Evolutionary conservation across 2,329 filamentous ascomycete genomes (phyloP).

Genomic region (Phialemoniopsis sp.): DNA sequence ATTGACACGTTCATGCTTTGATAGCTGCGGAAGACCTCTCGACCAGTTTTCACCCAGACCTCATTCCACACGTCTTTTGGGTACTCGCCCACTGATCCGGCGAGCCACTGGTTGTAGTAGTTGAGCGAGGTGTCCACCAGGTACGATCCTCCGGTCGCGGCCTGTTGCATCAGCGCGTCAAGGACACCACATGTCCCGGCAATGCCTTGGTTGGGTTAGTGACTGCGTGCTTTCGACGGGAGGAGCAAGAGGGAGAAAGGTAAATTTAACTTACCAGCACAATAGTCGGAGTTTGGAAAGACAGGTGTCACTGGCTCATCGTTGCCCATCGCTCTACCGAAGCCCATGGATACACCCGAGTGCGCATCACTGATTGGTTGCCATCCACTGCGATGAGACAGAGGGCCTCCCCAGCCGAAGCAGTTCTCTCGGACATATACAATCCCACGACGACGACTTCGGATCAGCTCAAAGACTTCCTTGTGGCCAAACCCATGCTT

Average conservation of each 20-base stretch:
- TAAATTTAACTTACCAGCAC: conserved; percentile 29
- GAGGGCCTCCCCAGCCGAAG: conserved; percentile 47
- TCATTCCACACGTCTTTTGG: conserved; percentile 39
- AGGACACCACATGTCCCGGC: too few species aligned
- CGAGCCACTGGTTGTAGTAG: conserved; percentile 37
- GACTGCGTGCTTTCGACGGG: too few species aligned
- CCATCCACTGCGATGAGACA: conserved; percentile 42
- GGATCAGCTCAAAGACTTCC: conserved; percentile 32
- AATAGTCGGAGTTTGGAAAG: conserved; percentile 28
- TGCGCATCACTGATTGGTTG: conserved; percentile 47
- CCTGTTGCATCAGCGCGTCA: conserved; percentile 19
- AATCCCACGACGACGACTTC: conserved; percentile 33
- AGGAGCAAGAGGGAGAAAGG: too few species aligned
- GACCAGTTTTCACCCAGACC: conserved; percentile 38
- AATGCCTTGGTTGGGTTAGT: too few species aligned
- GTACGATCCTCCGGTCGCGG: conserved; percentile 24
- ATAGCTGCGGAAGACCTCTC: conserved; percentile 44
- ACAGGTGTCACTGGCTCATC: conserved; percentile 20
- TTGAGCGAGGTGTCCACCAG: conserved; percentile 24
- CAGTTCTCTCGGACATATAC: conserved; percentile 47
- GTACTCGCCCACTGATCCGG: conserved; percentile 30
- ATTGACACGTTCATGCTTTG: too few species aligned
- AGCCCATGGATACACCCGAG: conserved; percentile 39
- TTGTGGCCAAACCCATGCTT: conserved; percentile 37
- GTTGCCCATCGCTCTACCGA: conserved; percentile 34